Base-by-base conservation (phyloP, 345 rosid species). In the Erucastrum elatum region DNA sequence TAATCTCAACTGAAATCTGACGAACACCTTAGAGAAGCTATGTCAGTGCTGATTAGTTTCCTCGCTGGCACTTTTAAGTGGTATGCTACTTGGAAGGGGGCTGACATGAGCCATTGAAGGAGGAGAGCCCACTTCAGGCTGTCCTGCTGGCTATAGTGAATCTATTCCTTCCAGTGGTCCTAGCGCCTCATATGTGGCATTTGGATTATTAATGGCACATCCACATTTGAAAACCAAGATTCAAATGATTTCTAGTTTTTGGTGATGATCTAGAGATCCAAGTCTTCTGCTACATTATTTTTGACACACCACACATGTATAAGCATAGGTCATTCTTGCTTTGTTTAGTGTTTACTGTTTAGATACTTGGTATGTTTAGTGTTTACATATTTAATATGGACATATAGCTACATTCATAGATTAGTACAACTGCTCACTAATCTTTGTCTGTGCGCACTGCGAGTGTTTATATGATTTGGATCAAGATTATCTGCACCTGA, bases 401-500 rank as follows among this genome's bases (percentile, higher is more conserved):
- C 6, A 49, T 49, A 46, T 13, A 46, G 55, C 16, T 46, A 15
- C 16, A 44, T 12, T 12, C 12, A 11, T 39, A 39, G 46, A 39
- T 46, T 16, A 46, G 2, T 1, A 46, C 6, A 46, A 46, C 6
- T 12, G 16, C 16, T 12, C 4, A 49, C 55, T 4, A 44, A 4
- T 49, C 55, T 35, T 35, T 21, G 41, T 35, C 41, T 6, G 41
- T 35, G 41, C 41, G 9, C 41, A 7, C 7, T 35, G 41, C 41
- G 7, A 21, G 0, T 21, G 21, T 21, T 35, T 27, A 15, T 12
- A 26, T 59, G 49, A 75, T 6, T 21, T 21, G 61, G 64, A 30
- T 30, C 37, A 44, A 79, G 72, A 44, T 5, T 27, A 21, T 15
- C 44, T 10, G 26, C 79, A 93, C 98, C 98, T 93, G 93, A 41